phyloP scores from a whole-genome alignment of 768 basidiomycete genomes.

The Trametes maxima region DNA sequence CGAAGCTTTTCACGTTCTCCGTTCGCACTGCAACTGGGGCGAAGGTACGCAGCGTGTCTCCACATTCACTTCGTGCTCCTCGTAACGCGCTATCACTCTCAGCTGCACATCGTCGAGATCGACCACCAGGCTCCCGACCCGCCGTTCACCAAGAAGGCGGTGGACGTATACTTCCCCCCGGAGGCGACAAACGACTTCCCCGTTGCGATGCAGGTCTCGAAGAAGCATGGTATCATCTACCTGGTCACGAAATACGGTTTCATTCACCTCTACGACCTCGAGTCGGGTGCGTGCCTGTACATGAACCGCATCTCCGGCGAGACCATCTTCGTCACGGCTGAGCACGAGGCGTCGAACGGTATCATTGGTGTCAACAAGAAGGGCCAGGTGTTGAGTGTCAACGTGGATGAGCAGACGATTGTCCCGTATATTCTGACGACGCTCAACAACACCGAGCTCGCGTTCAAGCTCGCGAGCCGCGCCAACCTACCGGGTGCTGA shows the following conservation, averaged over 20 bases:
- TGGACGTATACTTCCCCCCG: constrained; percentile 98
- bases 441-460: constrained; percentile 96
- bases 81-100: background rate
- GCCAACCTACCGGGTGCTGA: constrained; percentile 97
- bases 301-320: constrained; percentile 99
- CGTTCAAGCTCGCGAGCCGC: constrained; percentile 95
- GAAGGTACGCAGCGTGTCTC: constrained; percentile 59
- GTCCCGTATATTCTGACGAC: constrained; percentile 93
- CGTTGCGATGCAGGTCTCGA: constrained; percentile 98
- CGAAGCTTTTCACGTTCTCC: constrained; percentile 94
- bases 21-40: constrained; percentile 97
- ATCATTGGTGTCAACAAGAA: constrained; percentile 99
- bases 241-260: constrained; percentile 99
- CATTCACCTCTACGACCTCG: constrained; percentile 98
- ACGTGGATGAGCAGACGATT: constrained; percentile 93
- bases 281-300: constrained; percentile 95
- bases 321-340: constrained; percentile 98
- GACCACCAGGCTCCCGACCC: constrained; percentile 93
- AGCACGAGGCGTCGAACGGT: constrained; percentile 91
- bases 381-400: constrained; percentile 96
- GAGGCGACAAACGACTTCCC: constrained; percentile 99
- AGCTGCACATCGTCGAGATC: constrained; percentile 99
- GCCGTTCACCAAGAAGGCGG: constrained; percentile 94
- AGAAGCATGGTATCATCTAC: constrained; percentile 95
- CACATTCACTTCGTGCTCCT: background rate